Percentiles rank a stretch among this genome's conserved stretches.
phyloP scores from a whole-genome alignment of 768 basidiomycete species.

The Serendipita vermifera region DNA sequence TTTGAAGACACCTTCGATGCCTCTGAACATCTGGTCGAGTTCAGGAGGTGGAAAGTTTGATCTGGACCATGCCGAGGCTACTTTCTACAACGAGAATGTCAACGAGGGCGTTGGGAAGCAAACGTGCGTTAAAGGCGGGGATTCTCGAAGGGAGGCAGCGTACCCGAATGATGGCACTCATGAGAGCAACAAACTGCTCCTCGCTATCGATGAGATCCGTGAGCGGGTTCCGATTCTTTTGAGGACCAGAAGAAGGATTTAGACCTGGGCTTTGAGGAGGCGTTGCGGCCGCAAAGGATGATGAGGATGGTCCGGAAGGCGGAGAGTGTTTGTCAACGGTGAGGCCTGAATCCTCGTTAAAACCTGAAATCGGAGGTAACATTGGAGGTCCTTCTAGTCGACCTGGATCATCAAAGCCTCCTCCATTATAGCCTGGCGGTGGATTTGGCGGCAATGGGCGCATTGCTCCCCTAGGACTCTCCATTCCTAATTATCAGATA shows the following conservation, averaged over 20 bases:
- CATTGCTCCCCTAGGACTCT: neutral
- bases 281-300: neutral
- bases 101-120: conserved; percentile 13
- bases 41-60: conserved; percentile 86
- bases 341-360: neutral
- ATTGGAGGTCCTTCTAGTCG: neutral
- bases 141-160: conserved; percentile 22
- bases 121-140: conserved; percentile 8
- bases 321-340: neutral
- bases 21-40: conserved; percentile 88
- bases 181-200: conserved; percentile 77
- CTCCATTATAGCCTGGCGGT: neutral
- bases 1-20: conserved; percentile 84
- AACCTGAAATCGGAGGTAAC: neutral
- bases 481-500: too few species aligned
- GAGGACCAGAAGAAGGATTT: neutral
- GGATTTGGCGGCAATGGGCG: conserved; percentile 7
- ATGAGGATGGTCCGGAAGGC: neutral
- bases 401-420: neutral
- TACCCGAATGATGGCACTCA: conserved; percentile 84
- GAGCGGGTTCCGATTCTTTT: conserved; percentile 50
- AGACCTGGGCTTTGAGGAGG: neutral
- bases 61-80: conserved; percentile 95
- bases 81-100: conserved; percentile 46
- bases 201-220: conserved; percentile 91